These are phyloP conservation scores for Cryphonectria radicalis DNA, from an alignment of 2,329 filamentous ascomycete genomes.

Conservation along the genomic window DNA sequence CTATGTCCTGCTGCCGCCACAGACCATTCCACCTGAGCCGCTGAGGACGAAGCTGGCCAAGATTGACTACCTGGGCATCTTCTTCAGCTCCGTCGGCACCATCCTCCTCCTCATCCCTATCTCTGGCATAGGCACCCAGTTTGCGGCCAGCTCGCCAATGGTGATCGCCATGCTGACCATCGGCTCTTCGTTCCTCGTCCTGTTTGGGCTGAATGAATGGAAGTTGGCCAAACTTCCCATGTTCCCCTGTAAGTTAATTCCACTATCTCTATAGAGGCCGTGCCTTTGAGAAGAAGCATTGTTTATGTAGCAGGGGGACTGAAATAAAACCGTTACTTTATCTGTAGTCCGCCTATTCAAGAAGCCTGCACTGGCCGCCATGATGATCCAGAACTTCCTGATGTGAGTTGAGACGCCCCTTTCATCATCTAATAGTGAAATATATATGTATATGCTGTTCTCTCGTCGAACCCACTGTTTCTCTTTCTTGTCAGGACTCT, in stretches of 20 bases:
- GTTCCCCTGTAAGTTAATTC: slow-evolving; percentile 50
- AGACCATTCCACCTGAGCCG: slow-evolving; percentile 42
- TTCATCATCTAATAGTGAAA: not conserved
- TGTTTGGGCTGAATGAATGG: slow-evolving; percentile 60
- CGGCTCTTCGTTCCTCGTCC: slow-evolving; percentile 38
- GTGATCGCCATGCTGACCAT: slow-evolving; percentile 60
- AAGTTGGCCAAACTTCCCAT: slow-evolving; percentile 60
- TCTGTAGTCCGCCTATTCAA: slow-evolving; percentile 56
- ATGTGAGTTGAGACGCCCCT: slow-evolving; percentile 38
- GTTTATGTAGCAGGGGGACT: not conserved
- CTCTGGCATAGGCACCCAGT: slow-evolving; percentile 60
- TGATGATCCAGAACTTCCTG: slow-evolving; percentile 63
- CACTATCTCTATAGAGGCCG: not conserved
- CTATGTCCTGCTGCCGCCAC: slow-evolving; percentile 55
- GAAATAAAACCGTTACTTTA: not conserved
- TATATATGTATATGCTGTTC: not conserved
- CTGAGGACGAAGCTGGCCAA: slow-evolving; percentile 55
- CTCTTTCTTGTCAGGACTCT: not conserved
- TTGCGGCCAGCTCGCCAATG: slow-evolving; percentile 57
- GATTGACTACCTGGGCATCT: slow-evolving; percentile 63
- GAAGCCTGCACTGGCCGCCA: slow-evolving; percentile 54
- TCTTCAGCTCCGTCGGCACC: slow-evolving; percentile 58
- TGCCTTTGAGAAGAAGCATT: not conserved
- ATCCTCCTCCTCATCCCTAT: slow-evolving; percentile 67
- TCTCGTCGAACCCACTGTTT: not conserved